phyloP scores from a whole-genome alignment of 176 grass and related monocot species.

The Carex parvula region DNA sequence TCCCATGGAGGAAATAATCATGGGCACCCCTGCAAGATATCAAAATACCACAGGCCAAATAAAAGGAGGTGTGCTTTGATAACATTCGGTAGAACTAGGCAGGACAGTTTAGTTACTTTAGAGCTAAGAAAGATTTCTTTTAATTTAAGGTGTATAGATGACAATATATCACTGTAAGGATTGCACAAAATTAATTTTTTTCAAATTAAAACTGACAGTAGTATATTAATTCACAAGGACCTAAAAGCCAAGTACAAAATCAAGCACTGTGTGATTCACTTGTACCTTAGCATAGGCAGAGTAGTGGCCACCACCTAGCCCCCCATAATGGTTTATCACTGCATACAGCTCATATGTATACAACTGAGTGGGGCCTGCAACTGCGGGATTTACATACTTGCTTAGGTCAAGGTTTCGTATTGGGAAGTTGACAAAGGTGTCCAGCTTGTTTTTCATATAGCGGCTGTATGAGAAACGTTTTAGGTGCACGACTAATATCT shows the following conservation, averaged over 20 bases:
- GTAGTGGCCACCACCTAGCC: slow-evolving; percentile 92
- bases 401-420: slow-evolving; percentile 78
- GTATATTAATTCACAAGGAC: neutral
- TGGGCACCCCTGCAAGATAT: neutral
- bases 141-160: neutral
- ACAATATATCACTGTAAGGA: too few relatives aligned
- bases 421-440: slow-evolving; percentile 93
- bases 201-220: neutral
- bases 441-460: slow-evolving; percentile 93
- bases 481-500: slow-evolving; percentile 92
- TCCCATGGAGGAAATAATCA: neutral
- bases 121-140: neutral
- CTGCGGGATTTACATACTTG: slow-evolving; percentile 49
- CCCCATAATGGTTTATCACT: slow-evolving; percentile 93
- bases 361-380: neutral
- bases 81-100: neutral
- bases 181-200: neutral
- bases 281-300: slow-evolving; percentile 90
- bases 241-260: neutral
- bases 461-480: slow-evolving; percentile 98
- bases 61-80: neutral
- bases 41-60: neutral
- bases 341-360: slow-evolving; percentile 85
- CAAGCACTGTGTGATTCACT: neutral
- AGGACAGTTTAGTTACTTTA: neutral